Evolutionary conservation across 768 basidiomycete species (phyloP).

Genomic region (Pleurotus pulmonarius): DNA sequence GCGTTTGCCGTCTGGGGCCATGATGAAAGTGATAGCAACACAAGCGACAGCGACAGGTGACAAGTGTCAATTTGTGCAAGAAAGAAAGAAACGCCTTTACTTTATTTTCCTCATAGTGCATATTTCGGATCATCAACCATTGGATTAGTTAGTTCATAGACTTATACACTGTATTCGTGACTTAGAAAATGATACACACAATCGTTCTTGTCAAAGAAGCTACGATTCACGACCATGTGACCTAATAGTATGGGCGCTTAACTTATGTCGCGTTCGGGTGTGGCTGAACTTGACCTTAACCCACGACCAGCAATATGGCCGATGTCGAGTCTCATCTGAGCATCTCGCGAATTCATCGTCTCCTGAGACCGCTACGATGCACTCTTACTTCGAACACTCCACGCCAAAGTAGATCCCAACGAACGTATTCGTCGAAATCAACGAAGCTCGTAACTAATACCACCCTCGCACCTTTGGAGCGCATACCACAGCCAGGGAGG

Average conservation of each 20-base stretch:
- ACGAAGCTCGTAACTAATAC: not conserved
- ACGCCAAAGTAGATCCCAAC: not conserved
- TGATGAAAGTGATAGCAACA: conserved; percentile 83
- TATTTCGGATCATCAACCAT: no score
- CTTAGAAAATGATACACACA: no score
- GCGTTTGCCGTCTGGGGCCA: conserved; percentile 88
- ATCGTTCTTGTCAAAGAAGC: no score
- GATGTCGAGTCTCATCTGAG: conserved; percentile 28
- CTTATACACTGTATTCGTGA: no score
- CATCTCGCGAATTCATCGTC: conserved; percentile 37
- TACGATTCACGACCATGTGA: no score
- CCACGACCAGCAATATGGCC: conserved; percentile 1
- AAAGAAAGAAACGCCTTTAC: no score
- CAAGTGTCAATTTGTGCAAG: no score
- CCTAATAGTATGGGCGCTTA: no score
- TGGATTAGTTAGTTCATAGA: no score
- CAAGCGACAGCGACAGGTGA: conserved; percentile 61
- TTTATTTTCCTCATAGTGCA: no score
- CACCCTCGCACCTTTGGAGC: conserved; percentile 26
- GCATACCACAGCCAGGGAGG: conserved; percentile 34
- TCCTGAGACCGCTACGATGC: conserved; percentile 44
- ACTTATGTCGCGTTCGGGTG: not conserved
- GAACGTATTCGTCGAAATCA: conserved; percentile 7
- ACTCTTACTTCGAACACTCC: conserved; percentile 19
- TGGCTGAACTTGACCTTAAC: not conserved